These are phyloP conservation scores for Podaxis carcinomalis DNA, from an alignment of 768 basidiomycete species.

Conservation along the genomic window DNA sequence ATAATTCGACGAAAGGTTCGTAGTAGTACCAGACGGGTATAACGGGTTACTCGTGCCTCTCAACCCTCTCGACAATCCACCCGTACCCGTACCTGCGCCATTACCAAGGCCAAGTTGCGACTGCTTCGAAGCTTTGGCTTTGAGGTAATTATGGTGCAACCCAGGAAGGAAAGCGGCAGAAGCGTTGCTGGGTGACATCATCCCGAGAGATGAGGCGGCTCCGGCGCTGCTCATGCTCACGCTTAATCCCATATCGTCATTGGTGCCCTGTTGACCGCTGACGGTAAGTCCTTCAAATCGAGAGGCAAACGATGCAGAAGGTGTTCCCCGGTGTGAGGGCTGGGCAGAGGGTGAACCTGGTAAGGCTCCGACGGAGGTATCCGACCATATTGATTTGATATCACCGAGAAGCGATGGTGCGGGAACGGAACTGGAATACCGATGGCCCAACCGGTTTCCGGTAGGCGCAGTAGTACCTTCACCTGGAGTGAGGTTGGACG, in stretches of 20 bases:
- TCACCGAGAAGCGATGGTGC: slow-evolving; percentile 73
- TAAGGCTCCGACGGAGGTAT: slow-evolving; percentile 29
- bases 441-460: slow-evolving; percentile 41
- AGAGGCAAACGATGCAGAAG: slow-evolving; percentile 53
- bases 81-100: slow-evolving; percentile 15
- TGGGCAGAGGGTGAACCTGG: slow-evolving; percentile 27
- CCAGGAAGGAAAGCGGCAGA: slow-evolving; percentile 80
- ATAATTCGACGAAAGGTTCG: slow-evolving; percentile 25
- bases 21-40: slow-evolving; percentile 13
- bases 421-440: slow-evolving; percentile 82
- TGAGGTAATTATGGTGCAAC: slow-evolving; percentile 60
- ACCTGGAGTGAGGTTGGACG: neutral
- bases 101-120: slow-evolving; percentile 22
- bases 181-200: slow-evolving; percentile 70
- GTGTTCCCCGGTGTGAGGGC: slow-evolving; percentile 35
- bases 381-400: slow-evolving; percentile 79
- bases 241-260: slow-evolving; percentile 30
- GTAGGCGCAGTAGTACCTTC: neutral
- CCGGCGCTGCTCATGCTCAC: slow-evolving; percentile 32
- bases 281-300: slow-evolving; percentile 26
- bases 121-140: slow-evolving; percentile 40
- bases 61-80: slow-evolving; percentile 26
- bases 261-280: slow-evolving; percentile 13
- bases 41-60: slow-evolving; percentile 29
- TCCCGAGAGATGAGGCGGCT: slow-evolving; percentile 23